Evolutionary conservation across 2,329 filamentous ascomycete species (phyloP).

Genomic region (Lecanosticta acicola): DNA sequence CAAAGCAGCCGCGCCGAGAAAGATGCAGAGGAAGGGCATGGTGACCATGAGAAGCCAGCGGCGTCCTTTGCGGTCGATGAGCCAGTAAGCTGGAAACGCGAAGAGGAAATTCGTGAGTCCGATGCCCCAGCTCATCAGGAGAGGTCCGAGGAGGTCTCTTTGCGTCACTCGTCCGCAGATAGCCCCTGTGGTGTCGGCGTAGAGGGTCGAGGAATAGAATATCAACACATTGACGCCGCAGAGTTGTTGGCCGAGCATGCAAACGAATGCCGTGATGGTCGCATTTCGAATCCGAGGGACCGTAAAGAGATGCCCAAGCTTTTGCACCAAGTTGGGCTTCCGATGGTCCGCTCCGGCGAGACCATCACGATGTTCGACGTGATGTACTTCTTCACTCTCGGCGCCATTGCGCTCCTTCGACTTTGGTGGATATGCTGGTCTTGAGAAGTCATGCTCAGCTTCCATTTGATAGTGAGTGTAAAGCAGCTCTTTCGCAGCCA

Average conservation of each 20-base stretch:
- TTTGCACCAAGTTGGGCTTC: slow-evolving; percentile 4
- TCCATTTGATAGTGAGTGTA: slow-evolving; percentile 28
- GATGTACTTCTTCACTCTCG: not conserved
- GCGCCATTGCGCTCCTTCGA: not conserved
- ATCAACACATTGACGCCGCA: slow-evolving; percentile 25
- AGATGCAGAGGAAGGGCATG: slow-evolving; percentile 34
- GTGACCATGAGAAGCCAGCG: slow-evolving; percentile 45
- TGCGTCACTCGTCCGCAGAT: slow-evolving; percentile 6
- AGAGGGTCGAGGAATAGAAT: slow-evolving; percentile 27
- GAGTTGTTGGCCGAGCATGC: slow-evolving; percentile 27
- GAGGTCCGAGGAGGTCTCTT: slow-evolving; percentile 12
- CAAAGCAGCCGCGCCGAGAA: slow-evolving; percentile 38
- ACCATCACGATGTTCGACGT: not conserved
- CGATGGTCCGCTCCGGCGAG: not conserved
- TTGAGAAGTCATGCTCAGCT: slow-evolving; percentile 16
- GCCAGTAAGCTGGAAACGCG: slow-evolving; percentile 54
- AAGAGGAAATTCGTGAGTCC: slow-evolving; percentile 39
- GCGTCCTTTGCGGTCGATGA: slow-evolving; percentile 54
- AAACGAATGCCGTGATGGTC: slow-evolving; percentile 20
- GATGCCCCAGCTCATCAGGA: slow-evolving; percentile 29
- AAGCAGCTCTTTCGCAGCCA: slow-evolving; percentile 29
- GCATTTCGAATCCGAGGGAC: slow-evolving; percentile 25
- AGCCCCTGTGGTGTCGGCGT: slow-evolving; percentile 13
- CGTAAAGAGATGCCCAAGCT: slow-evolving; percentile 26
- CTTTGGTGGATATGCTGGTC: not conserved